A percentile compares a stretch with the other conserved stretches of the same genome.
phyloP scores from a whole-genome alignment of 768 basidiomycete genomes.

The Dioszegia crocea region DNA sequence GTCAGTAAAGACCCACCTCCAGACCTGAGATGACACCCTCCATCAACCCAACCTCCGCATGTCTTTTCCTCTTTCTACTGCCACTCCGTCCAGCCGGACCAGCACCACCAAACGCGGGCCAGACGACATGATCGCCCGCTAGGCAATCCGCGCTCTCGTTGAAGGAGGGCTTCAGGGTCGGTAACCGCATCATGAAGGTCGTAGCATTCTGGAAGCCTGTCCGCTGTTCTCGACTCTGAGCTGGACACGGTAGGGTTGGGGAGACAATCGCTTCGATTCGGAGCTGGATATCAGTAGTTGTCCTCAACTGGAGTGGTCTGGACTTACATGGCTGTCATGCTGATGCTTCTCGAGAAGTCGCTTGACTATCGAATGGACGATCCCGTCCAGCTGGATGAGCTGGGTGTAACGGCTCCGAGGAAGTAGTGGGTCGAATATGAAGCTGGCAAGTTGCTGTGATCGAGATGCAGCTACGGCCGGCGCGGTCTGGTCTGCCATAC shows the following conservation, averaged over 20 bases:
- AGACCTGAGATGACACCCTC: constrained; percentile 20
- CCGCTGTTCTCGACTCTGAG: not conserved
- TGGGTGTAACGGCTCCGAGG: constrained; percentile 22
- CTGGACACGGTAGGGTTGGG: not conserved
- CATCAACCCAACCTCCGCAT: constrained; percentile 13
- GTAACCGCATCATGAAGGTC: constrained; percentile 29
- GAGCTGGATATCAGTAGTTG: constrained; percentile 14
- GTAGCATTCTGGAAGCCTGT: constrained; percentile 18
- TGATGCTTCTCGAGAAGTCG: constrained; percentile 40
- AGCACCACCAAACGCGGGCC: constrained; percentile 1
- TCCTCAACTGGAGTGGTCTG: not conserved
- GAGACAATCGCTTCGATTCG: constrained; percentile 21
- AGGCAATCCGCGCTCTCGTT: not conserved
- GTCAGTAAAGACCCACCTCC: constrained; percentile 18
- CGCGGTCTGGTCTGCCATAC: not conserved
- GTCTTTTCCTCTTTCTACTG: constrained; percentile 15
- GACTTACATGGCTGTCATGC: constrained; percentile 25
- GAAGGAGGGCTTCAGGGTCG: constrained; percentile 14
- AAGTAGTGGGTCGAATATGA: constrained; percentile 30
- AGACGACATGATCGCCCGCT: not conserved
- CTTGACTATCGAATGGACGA: constrained; percentile 34
- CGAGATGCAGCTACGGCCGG: not conserved
- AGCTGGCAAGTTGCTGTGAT: constrained; percentile 13
- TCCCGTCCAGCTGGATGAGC: constrained; percentile 32
- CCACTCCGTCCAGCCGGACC: not conserved